These are phyloP conservation scores for Malus sieversii DNA, from an alignment of 306 rosid genomes.

Conservation along the genomic window DNA sequence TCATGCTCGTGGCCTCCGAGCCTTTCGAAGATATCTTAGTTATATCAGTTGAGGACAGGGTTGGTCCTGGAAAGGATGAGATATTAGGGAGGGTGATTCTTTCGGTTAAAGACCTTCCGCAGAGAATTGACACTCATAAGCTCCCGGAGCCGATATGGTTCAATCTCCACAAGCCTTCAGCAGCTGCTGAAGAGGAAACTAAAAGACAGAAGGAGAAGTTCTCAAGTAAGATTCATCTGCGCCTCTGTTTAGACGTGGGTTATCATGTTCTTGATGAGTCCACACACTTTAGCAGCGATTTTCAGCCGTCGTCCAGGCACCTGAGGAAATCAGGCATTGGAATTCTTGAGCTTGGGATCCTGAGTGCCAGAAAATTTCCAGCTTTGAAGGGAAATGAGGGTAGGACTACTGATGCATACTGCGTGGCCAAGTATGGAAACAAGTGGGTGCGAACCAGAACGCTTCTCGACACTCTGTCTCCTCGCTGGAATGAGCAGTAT, in stretches of 20 bases:
- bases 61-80: constrained; percentile 53
- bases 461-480: constrained; percentile 58
- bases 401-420: constrained; percentile 70
- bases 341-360: constrained; percentile 80
- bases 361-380: constrained; percentile 63
- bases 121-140: constrained; percentile 42
- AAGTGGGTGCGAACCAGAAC: constrained; percentile 94
- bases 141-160: constrained; percentile 69
- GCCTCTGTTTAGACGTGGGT: constrained; percentile 56
- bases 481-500: constrained; percentile 96
- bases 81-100: constrained; percentile 55
- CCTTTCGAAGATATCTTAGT: constrained; percentile 69
- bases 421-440: constrained; percentile 92
- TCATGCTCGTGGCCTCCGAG: constrained; percentile 83
- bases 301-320: constrained; percentile 76
- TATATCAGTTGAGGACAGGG: constrained; percentile 56
- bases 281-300: constrained; percentile 86
- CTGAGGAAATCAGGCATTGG: constrained; percentile 64
- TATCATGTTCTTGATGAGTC: constrained; percentile 97
- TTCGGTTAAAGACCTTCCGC: constrained; percentile 41
- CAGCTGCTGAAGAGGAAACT: constrained; percentile 33
- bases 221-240: constrained; percentile 81
- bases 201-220: constrained; percentile 80
- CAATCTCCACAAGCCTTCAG: constrained; percentile 51
- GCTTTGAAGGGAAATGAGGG: constrained; percentile 84